Conservation (phyloP, 202 grass and related monocot species). For the Panicum virgatum region DNA sequence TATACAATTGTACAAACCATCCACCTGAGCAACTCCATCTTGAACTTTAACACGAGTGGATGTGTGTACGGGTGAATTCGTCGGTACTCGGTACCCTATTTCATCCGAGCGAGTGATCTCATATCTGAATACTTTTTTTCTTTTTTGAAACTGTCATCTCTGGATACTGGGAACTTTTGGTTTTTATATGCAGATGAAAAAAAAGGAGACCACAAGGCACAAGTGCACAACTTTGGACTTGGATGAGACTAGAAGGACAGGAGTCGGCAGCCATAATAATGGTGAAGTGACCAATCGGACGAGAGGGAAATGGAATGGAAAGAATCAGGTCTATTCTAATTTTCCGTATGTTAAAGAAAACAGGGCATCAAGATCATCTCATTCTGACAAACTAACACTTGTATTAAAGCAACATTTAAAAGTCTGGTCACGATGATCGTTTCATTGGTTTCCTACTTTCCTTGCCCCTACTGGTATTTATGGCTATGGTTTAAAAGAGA, state of each 20-base stretch:
- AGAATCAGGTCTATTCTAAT: too few species aligned
- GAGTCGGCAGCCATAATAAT: background rate
- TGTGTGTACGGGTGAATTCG: background rate
- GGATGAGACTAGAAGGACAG: conserved; percentile 9
- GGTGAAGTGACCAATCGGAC: background rate
- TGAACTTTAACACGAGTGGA: background rate
- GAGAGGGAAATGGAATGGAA: background rate
- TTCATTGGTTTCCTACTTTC: too few species aligned
- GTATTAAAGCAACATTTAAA: too few species aligned
- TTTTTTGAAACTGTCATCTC: too few species aligned
- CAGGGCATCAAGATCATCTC: too few species aligned
- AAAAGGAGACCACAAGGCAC: too few species aligned
- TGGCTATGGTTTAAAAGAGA: too few species aligned
- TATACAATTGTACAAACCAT: background rate
- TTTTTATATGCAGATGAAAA: background rate
- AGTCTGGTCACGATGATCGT: background rate
- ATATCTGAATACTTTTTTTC: too few species aligned
- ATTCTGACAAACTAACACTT: too few species aligned
- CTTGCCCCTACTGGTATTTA: too few species aligned
- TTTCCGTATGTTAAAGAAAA: too few species aligned
- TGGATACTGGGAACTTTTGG: background rate
- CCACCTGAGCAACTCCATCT: background rate
- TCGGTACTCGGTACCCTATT: background rate
- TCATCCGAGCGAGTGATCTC: background rate
- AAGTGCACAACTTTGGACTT: background rate